Evolutionary conservation across 1,139 yeast species (phyloP).

Genomic region (Diutina rugosa): DNA sequence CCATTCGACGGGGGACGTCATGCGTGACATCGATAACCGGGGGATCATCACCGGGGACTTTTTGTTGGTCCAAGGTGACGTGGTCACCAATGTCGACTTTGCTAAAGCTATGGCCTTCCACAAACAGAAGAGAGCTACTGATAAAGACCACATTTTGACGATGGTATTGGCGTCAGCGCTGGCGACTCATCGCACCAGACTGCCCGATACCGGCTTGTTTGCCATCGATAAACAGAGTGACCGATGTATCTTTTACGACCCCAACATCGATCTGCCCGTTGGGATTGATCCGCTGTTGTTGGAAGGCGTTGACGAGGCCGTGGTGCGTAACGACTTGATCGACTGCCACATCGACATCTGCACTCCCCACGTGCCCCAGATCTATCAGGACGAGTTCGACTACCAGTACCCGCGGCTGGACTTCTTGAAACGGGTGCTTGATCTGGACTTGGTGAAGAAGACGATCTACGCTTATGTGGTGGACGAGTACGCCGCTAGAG

Average conservation of each 20-base stretch:
- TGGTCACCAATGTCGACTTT: conserved; percentile 81
- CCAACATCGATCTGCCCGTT: conserved; percentile 28
- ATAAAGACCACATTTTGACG: conserved; percentile 84
- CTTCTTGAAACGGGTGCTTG: conserved; percentile 80
- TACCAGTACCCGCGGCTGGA: conserved; percentile 78
- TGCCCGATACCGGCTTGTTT: conserved; percentile 76
- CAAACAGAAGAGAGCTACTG: conserved; percentile 52
- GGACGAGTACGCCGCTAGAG: conserved; percentile 75
- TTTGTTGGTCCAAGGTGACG: conserved; percentile 83
- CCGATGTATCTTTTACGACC: conserved; percentile 72
- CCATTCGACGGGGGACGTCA: conserved; percentile 89
- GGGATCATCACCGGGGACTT: conserved; percentile 87
- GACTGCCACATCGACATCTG: conserved; percentile 97
- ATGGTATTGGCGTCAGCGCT: conserved; percentile 85
- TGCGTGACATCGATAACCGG: conserved; percentile 88
- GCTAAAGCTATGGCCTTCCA: conserved; percentile 63
- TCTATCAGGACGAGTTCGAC: conserved; percentile 92
- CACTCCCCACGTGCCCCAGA: conserved; percentile 87
- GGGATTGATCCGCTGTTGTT: conserved; percentile 76
- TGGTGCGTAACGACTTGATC: conserved; percentile 78
- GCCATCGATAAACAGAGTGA: conserved; percentile 61
- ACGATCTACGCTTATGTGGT: conserved; percentile 79
- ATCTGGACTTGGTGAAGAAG: conserved; percentile 82
- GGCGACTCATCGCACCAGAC: conserved; percentile 75
- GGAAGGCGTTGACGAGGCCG: conserved; percentile 58